phyloP scores from a whole-genome alignment of 116 monocot genomes.

The Zostera marina region DNA sequence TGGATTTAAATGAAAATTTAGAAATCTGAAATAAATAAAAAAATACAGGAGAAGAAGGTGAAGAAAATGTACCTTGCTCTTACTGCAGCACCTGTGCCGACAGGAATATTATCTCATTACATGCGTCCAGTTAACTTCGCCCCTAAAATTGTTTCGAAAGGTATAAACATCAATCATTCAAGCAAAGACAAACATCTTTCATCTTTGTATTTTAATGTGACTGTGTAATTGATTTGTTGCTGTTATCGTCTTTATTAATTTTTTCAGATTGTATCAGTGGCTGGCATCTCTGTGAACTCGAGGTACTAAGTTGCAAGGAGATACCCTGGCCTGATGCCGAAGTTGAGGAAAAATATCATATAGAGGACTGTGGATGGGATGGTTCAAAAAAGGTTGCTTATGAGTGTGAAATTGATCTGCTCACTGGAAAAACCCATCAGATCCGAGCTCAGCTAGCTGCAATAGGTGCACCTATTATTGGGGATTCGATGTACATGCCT shows the following conservation, averaged over 20 bases:
- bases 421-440: constrained; percentile 99
- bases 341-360: constrained; percentile 26
- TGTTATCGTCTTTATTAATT: not conserved
- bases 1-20: too few species aligned
- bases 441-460: constrained; percentile 81
- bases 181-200: not conserved
- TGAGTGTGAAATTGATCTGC: constrained; percentile 80
- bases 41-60: constrained; percentile 69
- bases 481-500: constrained; percentile 90
- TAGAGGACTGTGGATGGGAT: constrained; percentile 77
- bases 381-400: constrained; percentile 45
- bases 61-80: constrained; percentile 82
- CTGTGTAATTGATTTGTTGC: not conserved
- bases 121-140: constrained; percentile 88
- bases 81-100: constrained; percentile 65
- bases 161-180: constrained; percentile 12
- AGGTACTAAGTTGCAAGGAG: constrained; percentile 82
- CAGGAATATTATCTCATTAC: constrained; percentile 78
- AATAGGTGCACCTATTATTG: constrained; percentile 72
- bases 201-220: not conserved
- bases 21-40: not conserved
- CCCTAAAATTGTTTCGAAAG: constrained; percentile 85
- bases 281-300: constrained; percentile 91
- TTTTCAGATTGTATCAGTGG: constrained; percentile 49
- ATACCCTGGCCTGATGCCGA: constrained; percentile 63